These are phyloP conservation scores for Gryganskiella cystojenkinii DNA, from an alignment of 192 early-diverging fungal species.

Conservation along the genomic window DNA sequence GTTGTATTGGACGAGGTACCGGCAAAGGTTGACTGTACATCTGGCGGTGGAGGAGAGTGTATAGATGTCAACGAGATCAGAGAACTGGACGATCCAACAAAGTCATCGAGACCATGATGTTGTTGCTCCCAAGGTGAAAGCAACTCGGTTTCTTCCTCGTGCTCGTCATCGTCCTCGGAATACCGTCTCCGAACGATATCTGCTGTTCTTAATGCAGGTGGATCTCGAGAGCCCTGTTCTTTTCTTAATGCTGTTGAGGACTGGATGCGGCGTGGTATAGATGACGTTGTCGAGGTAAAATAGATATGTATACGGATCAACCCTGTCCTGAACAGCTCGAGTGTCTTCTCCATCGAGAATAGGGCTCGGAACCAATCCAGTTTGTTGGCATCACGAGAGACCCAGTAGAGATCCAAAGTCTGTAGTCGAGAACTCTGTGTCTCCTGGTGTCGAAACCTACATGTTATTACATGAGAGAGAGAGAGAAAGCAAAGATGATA, in stretches of 20 bases:
- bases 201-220: background rate
- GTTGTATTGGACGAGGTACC: slow-evolving; percentile 21
- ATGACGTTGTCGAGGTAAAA: slow-evolving; percentile 25
- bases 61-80: slow-evolving; percentile 59
- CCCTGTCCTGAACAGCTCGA: slow-evolving; percentile 50
- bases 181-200: background rate
- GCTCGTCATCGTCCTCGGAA: slow-evolving; percentile 38
- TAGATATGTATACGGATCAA: slow-evolving; percentile 50
- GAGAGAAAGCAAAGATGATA: background rate
- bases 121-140: slow-evolving; percentile 34
- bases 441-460: slow-evolving; percentile 54
- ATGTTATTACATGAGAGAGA: slow-evolving; percentile 20
- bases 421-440: slow-evolving; percentile 45
- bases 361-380: slow-evolving; percentile 45
- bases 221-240: background rate
- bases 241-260: background rate
- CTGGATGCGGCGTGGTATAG: no score
- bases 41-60: slow-evolving; percentile 60
- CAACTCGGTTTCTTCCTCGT: slow-evolving; percentile 27
- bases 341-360: slow-evolving; percentile 49
- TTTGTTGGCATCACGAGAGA: slow-evolving; percentile 47
- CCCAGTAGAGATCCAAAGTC: slow-evolving; percentile 48
- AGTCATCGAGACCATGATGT: slow-evolving; percentile 7
- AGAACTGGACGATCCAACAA: slow-evolving; percentile 67
- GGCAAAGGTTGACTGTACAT: slow-evolving; percentile 54